phyloP scores from a whole-genome alignment of 495 filamentous ascomycete genomes.

The Aspergillus sparsus region DNA sequence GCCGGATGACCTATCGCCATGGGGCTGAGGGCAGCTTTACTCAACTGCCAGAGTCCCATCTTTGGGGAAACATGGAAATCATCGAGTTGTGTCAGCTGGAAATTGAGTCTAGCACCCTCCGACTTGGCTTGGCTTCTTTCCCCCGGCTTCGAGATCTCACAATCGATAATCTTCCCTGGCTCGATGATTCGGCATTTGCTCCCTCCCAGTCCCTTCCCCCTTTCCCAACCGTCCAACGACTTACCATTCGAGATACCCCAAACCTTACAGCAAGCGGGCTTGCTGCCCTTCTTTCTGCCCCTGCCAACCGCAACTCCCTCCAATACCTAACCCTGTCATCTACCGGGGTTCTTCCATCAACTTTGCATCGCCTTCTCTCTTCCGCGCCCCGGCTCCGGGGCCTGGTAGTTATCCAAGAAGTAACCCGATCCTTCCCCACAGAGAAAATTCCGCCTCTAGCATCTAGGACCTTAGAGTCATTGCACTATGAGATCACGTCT shows the following conservation, averaged over 20 bases:
- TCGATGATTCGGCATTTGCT: slow-evolving; percentile 75
- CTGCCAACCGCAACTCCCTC: slow-evolving; percentile 52
- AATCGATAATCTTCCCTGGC: slow-evolving; percentile 62
- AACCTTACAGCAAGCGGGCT: slow-evolving; percentile 71
- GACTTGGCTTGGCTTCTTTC: slow-evolving; percentile 69
- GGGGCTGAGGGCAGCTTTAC: slow-evolving; percentile 81
- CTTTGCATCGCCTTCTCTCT: slow-evolving; percentile 64
- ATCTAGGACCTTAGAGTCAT: slow-evolving; percentile 63
- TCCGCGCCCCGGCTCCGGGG: slow-evolving; percentile 60
- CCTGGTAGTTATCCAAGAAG: slow-evolving; percentile 66
- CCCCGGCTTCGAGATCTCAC: slow-evolving; percentile 69
- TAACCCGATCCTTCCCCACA: slow-evolving; percentile 64
- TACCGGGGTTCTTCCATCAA: slow-evolving; percentile 65
- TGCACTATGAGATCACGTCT: slow-evolving; percentile 82
- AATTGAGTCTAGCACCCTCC: slow-evolving; percentile 69
- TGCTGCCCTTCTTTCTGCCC: slow-evolving; percentile 57
- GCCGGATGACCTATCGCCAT: slow-evolving; percentile 80
- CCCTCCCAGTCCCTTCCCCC: slow-evolving; percentile 58
- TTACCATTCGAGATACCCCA: slow-evolving; percentile 67
- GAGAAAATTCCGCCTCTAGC: slow-evolving; percentile 61
- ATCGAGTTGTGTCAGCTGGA: slow-evolving; percentile 72
- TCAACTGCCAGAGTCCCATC: slow-evolving; percentile 58
- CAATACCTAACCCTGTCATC: slow-evolving; percentile 61
- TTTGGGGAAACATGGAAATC: slow-evolving; percentile 79
- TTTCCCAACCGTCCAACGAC: slow-evolving; percentile 68